Percentiles rank a stretch among this genome's conserved stretches.
phyloP scores from a whole-genome alignment of 225 moss, liverwort and hornwort species.

The Sphagnum contortum region DNA sequence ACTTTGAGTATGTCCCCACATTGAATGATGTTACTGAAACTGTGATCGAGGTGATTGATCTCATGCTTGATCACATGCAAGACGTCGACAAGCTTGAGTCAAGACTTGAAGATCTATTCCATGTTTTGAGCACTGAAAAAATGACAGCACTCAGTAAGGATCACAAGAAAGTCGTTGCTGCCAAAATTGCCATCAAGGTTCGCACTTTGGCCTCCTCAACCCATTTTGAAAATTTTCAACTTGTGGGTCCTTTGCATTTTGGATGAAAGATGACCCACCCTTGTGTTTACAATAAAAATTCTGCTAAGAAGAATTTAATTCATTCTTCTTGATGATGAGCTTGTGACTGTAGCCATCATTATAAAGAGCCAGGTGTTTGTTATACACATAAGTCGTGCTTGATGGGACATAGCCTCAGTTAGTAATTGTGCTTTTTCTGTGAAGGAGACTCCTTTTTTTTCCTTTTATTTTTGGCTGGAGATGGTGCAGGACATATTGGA shows the following conservation, averaged over 20 bases:
- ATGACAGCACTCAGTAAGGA: conserved; percentile 27
- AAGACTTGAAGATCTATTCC: conserved; percentile 45
- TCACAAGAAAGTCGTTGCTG: conserved; percentile 19
- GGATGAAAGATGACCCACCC: no score
- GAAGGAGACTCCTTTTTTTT: no score
- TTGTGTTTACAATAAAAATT: no score
- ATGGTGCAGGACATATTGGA: conserved; percentile 45
- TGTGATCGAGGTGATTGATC: conserved; percentile 28
- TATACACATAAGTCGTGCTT: no score
- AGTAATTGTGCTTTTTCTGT: no score
- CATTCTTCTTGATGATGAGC: no score
- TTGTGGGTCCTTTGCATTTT: no score
- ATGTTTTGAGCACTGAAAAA: conserved; percentile 22
- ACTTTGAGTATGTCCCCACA: conserved; percentile 48
- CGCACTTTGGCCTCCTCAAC: neutral
- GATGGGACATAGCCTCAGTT: no score
- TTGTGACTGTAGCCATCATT: no score
- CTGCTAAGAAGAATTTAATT: no score
- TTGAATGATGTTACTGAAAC: conserved; percentile 27
- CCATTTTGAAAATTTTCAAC: no score
- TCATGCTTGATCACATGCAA: conserved; percentile 38
- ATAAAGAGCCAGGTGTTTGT: no score
- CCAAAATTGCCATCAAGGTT: conserved; percentile 44
- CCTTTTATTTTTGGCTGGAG: neutral
- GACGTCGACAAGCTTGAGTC: conserved; percentile 59